Conservation (phyloP, 106 monocot species). For the Amphibolis antarctica region DNA sequence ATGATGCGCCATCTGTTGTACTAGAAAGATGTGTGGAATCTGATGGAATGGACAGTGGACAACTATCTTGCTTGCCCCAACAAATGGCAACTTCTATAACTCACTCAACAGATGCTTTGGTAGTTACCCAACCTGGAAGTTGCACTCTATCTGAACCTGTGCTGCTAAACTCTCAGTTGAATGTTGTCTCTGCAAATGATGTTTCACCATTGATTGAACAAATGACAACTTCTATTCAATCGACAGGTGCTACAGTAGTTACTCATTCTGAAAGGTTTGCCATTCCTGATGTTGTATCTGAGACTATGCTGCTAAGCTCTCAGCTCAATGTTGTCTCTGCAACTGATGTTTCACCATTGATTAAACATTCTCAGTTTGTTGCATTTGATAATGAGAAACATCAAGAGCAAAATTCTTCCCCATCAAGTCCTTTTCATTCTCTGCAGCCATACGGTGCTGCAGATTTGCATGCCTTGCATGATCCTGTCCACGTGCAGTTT, state of each 20-base stretch:
- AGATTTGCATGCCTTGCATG: not conserved
- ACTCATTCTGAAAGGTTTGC: not conserved
- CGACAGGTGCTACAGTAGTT: not conserved
- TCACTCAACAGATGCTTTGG: constrained; percentile 1
- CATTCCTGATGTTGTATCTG: not conserved
- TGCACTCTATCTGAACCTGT: not conserved
- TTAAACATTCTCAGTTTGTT: not conserved
- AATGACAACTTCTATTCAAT: not conserved
- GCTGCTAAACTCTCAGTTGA: not conserved
- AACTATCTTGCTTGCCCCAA: not conserved
- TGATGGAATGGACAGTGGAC: constrained; percentile 8
- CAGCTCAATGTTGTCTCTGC: not conserved
- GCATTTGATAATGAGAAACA: not conserved
- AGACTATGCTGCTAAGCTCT: not conserved
- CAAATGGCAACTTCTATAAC: not conserved
- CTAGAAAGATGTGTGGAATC: constrained; percentile 7
- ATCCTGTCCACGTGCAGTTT: not conserved
- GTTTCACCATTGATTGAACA: not conserved
- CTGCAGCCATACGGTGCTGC: not conserved
- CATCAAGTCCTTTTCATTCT: not conserved
- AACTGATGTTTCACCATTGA: not conserved
- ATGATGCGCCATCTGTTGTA: constrained; percentile 2
- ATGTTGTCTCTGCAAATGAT: not conserved
- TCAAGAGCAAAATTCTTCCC: constrained; percentile 3
- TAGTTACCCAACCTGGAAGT: not conserved